Evolutionary conservation across 345 rosid genomes (phyloP).

Genomic region (Euphorbia tirucalli): DNA sequence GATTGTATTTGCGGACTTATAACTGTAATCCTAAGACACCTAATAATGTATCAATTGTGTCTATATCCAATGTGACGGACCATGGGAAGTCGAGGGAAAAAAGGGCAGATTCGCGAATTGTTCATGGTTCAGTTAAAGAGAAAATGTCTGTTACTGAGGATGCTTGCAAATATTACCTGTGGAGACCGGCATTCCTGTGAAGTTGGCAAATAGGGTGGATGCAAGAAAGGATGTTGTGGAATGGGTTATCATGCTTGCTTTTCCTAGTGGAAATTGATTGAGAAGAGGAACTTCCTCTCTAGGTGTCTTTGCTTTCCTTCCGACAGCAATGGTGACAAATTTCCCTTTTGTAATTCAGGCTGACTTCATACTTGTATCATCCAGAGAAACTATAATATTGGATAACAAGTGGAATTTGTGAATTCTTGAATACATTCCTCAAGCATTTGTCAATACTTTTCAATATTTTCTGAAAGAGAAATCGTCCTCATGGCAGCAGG

Average conservation of each 20-base stretch:
- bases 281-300: not conserved
- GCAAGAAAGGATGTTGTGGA: constrained; percentile 5
- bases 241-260: constrained; percentile 11
- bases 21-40: not conserved
- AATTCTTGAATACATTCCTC: constrained; percentile 6
- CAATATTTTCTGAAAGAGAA: not conserved
- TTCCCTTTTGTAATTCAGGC: constrained; percentile 13
- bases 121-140: constrained; percentile 8
- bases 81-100: not conserved
- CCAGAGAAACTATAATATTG: constrained; percentile 1
- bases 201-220: not conserved
- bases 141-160: not conserved
- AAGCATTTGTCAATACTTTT: constrained; percentile 4
- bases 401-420: constrained; percentile 19
- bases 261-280: constrained; percentile 11
- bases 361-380: constrained; percentile 10
- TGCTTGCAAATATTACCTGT: constrained; percentile 4
- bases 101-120: not conserved
- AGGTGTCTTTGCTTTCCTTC: constrained; percentile 10
- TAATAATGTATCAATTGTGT: constrained; percentile 3
- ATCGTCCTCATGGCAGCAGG: not conserved
- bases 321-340: not conserved
- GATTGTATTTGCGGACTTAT: not conserved
- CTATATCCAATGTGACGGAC: constrained; percentile 13
- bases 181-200: constrained; percentile 15